These are phyloP conservation scores for Coemansia sp. DNA, from an alignment of 192 early-diverging fungal species.

Conservation along the genomic window DNA sequence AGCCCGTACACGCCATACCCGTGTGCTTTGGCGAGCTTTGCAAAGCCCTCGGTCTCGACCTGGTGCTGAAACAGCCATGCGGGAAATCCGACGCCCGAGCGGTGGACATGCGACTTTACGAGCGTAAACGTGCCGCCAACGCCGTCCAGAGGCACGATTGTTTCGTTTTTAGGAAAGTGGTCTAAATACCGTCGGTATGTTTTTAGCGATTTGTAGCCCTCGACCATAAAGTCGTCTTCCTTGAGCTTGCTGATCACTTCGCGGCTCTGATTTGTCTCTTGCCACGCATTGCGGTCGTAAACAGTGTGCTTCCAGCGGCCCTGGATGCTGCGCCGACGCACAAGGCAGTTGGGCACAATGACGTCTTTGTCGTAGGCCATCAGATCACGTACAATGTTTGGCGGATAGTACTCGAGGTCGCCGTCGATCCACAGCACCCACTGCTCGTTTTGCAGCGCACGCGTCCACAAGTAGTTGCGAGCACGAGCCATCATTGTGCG, in stretches of 20 bases:
- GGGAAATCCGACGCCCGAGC: constrained; percentile 66
- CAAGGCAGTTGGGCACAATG: constrained; percentile 64
- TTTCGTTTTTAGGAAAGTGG: constrained; percentile 42
- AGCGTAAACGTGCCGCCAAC: constrained; percentile 69
- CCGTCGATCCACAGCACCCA: constrained; percentile 78
- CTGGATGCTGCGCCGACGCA: constrained; percentile 27
- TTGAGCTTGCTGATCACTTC: constrained; percentile 46
- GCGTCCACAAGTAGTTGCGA: constrained; percentile 63
- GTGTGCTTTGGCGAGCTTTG: constrained; percentile 65
- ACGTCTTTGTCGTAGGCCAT: constrained; percentile 68
- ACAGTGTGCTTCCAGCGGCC: constrained; percentile 57
- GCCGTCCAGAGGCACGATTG: constrained; percentile 61
- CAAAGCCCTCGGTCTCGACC: constrained; percentile 74
- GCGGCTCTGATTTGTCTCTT: constrained; percentile 61
- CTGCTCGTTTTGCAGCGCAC: constrained; percentile 59
- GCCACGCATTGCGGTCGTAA: constrained; percentile 72
- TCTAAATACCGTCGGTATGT: constrained; percentile 50
- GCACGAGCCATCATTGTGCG: constrained; percentile 63
- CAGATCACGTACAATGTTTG: constrained; percentile 59
- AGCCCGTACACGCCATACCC: constrained; percentile 66
- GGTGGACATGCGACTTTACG: constrained; percentile 66
- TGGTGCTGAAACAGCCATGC: constrained; percentile 63
- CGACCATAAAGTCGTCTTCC: constrained; percentile 42
- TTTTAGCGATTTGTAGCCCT: constrained; percentile 47
- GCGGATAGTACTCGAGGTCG: constrained; percentile 68